A percentile compares a stretch with the other conserved stretches of the same genome.
These are phyloP conservation scores for Blastocystis sp. DNA, from an alignment of 352 stramenopile species.

Conservation along the genomic window DNA sequence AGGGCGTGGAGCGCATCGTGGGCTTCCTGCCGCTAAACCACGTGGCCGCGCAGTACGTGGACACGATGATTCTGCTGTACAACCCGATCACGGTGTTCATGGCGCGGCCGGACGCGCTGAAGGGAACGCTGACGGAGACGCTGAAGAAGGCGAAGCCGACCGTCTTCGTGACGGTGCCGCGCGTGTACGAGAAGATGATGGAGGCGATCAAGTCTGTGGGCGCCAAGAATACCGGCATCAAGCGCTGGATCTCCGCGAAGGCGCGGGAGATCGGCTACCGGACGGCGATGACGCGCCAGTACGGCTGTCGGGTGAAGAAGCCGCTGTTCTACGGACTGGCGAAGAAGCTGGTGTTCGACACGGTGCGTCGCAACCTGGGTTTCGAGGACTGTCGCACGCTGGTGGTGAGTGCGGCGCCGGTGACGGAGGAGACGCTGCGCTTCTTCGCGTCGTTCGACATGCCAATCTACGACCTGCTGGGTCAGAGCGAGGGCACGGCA, in stretches of 20 bases:
- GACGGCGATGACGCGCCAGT: conserved; percentile 68
- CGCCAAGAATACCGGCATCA: conserved; percentile 71
- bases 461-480: conserved; percentile 82
- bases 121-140: conserved; percentile 66
- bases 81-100: conserved; percentile 66
- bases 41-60: conserved; percentile 65
- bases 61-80: conserved; percentile 63
- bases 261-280: conserved; percentile 68
- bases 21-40: conserved; percentile 64
- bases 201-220: conserved; percentile 59
- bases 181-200: conserved; percentile 72
- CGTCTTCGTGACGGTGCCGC: conserved; percentile 74
- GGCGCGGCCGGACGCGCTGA: conserved; percentile 70
- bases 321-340: conserved; percentile 77
- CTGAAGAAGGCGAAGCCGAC: conserved; percentile 69
- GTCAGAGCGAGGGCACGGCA: conserved; percentile 78
- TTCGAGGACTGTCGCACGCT: conserved; percentile 49
- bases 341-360: conserved; percentile 71
- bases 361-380: conserved; percentile 40
- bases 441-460: conserved; percentile 86
- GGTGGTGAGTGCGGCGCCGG: conserved; percentile 70
- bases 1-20: conserved; percentile 60
- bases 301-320: conserved; percentile 71
- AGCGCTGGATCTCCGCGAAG: conserved; percentile 78
- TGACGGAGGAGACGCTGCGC: conserved; percentile 79